Evolutionary conservation across 2,329 filamentous ascomycete genomes (phyloP).

Genomic region (Aspergillus sp.): DNA sequence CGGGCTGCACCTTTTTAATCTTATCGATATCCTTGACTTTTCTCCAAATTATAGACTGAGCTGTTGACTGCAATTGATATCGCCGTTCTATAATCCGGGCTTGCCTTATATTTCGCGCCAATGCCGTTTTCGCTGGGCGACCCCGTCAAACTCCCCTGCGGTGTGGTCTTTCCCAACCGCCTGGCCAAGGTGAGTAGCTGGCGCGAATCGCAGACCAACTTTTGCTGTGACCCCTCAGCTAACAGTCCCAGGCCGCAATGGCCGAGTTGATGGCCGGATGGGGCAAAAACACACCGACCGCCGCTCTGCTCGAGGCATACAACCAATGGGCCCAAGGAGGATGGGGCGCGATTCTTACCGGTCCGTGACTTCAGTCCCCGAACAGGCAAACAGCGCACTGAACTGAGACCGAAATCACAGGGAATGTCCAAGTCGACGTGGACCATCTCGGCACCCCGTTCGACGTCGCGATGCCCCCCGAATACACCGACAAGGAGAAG

Average conservation of each 20-base stretch:
- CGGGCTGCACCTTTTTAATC: neutral
- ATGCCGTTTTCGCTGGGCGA: conserved; percentile 26
- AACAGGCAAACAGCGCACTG: no score
- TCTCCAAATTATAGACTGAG: no score
- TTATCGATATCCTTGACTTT: no score
- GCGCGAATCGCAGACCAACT: no score
- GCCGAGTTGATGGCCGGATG: conserved; percentile 36
- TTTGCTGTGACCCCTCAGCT: no score
- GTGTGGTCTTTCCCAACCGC: conserved; percentile 48
- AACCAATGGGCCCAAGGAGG: conserved; percentile 40
- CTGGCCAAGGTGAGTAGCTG: conserved; percentile 32
- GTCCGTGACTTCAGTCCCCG: no score
- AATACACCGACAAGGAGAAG: conserved; percentile 16
- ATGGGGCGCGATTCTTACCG: conserved; percentile 37
- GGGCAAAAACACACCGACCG: conserved; percentile 37
- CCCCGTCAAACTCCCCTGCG: conserved; percentile 45
- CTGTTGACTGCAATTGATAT: no score
- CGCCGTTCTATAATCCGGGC: no score
- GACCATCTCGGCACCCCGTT: conserved; percentile 29
- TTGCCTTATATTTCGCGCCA: conserved; percentile 1
- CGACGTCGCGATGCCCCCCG: conserved; percentile 19
- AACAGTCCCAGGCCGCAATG: conserved; percentile 37
- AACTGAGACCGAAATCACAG: no score
- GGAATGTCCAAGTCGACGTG: conserved; percentile 37
- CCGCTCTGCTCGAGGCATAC: conserved; percentile 40